Evolutionary conservation across 805 yeast genomes (phyloP), one percentile per base, ranked within the genome.

Genomic region (Saturnispora dispora): DNA sequence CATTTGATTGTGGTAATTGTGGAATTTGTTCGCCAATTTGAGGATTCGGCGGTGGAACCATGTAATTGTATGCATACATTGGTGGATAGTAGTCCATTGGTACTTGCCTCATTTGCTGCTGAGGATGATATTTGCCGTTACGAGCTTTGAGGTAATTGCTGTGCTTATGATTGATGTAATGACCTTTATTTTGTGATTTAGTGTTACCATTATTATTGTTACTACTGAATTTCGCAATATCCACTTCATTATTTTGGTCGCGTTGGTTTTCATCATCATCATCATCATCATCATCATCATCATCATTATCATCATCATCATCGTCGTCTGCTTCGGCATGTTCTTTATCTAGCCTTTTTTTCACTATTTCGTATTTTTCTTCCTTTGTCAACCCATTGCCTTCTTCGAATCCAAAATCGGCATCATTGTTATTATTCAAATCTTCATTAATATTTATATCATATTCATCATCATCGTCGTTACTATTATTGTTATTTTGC

Each of bases 321-420:
- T 50, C 61, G 7, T 50, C 65, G 0, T 56, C 63, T 8, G 60
- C 64, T 4, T 57, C 60, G 3, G 57, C 62, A 13, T 64, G 65
- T n/a, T 67, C 69, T 39, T 54, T 52, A 30, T 57, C 61, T 35
- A 62, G 50, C 68, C 49, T 71, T 68, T 52, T 72, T 58, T 51
- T 73, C 67, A 52, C 76, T 47, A 63, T 62, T 53, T 67, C 69
- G 56, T 77, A 77, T 35, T 66, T 58, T 40, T 68, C 71, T 56
- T 75, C 79, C 53, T 71, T 71, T 3, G 71, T 63, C 8, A 72
- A 56, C 49, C 18, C 22, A 37, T 11, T 17, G 9, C 69, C 73
- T 8, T 70, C 56, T 5, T 55, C 54, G 18, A 48, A 27, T 4
- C 17, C 42, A 3, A 51, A 46, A 3, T 32, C 53, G 17, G 20